These are phyloP conservation scores for Xeromyces bisporus DNA, from an alignment of 495 filamentous ascomycete genomes.

Conservation along the genomic window DNA sequence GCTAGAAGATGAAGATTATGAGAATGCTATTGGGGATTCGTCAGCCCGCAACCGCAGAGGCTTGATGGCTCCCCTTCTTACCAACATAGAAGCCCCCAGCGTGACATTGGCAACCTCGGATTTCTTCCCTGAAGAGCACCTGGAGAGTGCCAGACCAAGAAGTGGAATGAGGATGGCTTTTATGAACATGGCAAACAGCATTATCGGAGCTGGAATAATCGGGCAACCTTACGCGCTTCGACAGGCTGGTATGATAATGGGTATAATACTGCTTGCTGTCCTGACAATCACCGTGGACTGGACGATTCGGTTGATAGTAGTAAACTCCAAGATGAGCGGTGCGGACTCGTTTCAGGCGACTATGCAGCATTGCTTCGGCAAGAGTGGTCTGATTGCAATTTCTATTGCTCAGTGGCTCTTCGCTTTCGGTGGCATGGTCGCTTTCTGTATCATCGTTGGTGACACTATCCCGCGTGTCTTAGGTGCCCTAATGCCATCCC, in stretches of 20 bases:
- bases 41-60: constrained; percentile 12
- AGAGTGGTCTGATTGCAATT: constrained; percentile 73
- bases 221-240: constrained; percentile 90
- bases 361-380: constrained; percentile 85
- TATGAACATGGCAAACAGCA: constrained; percentile 99
- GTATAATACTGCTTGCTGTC: constrained; percentile 55
- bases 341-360: constrained; percentile 88
- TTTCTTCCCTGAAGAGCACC: constrained; percentile 40
- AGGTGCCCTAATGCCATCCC: constrained; percentile 58
- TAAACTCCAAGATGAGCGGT: constrained; percentile 88
- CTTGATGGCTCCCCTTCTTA: constrained; percentile 58
- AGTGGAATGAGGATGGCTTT: constrained; percentile 57
- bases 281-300: constrained; percentile 81
- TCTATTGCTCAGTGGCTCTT: constrained; percentile 88
- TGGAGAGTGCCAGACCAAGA: constrained; percentile 45
- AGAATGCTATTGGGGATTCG: constrained; percentile 11
- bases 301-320: constrained; percentile 91
- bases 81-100: constrained; percentile 72
- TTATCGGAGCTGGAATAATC: constrained; percentile 95
- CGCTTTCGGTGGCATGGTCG: constrained; percentile 96
- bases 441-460: constrained; percentile 92
- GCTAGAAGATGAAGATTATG: constrained; percentile 43
- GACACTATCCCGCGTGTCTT: constrained; percentile 90
- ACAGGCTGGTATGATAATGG: constrained; percentile 71
- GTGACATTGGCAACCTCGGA: constrained; percentile 57